These are phyloP conservation scores for Vinca major DNA, from an alignment of 305 asterid genomes.

Conservation along the genomic window DNA sequence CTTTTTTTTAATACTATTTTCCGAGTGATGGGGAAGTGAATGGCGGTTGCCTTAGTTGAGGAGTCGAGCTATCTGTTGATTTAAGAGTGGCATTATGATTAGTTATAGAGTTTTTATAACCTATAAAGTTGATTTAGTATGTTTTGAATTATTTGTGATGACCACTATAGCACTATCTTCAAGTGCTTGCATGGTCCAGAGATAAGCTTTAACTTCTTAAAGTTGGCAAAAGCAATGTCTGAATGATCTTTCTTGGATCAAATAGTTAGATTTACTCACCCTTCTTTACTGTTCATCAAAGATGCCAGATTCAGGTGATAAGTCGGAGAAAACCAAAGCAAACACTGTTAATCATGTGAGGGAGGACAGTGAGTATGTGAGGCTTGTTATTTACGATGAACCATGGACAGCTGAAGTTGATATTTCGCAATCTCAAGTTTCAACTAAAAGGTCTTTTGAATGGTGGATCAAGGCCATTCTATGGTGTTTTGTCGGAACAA, in stretches of 20 bases:
- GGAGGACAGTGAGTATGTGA: constrained; percentile 64
- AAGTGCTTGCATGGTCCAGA: constrained; percentile 1
- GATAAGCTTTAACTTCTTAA: neutral
- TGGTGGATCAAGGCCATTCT: constrained; percentile 64
- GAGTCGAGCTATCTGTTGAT: neutral
- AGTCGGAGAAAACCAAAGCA: constrained; percentile 32
- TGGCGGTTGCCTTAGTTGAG: neutral
- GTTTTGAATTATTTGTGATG: neutral
- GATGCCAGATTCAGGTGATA: constrained; percentile 47
- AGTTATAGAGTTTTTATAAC: neutral
- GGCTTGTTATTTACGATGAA: constrained; percentile 54
- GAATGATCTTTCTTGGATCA: neutral
- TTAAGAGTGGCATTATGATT: neutral
- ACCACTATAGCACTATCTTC: no score
- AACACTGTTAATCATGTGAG: constrained; percentile 27
- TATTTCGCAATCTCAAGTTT: constrained; percentile 28
- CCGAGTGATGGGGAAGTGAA: neutral
- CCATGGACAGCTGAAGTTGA: constrained; percentile 30
- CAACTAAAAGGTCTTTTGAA: constrained; percentile 21
- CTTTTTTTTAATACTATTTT: neutral
- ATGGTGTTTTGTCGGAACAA: constrained; percentile 34
- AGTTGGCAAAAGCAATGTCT: neutral
- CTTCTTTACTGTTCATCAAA: no score
- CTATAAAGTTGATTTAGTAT: neutral
- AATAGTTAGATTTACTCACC: neutral